Conservation (phyloP, 352 stramenopile genomes). For the Pythium apleroticum region DNA sequence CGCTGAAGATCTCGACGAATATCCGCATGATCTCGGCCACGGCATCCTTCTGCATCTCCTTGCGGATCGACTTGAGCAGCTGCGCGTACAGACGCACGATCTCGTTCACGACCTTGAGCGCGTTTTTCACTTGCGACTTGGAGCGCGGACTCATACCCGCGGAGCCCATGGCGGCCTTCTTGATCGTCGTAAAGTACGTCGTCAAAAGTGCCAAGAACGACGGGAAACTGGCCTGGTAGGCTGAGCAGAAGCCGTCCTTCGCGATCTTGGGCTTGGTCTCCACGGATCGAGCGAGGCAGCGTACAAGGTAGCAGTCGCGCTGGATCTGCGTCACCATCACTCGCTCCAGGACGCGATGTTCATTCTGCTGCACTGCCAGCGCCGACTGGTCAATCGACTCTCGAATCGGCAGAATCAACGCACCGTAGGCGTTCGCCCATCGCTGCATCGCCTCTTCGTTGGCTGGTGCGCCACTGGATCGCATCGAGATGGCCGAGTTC, state of each 20-base stretch:
- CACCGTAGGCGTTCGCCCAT: slow-evolving; percentile 59
- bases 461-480: slow-evolving; percentile 20
- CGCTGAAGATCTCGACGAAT: slow-evolving; percentile 81
- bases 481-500: slow-evolving; percentile 71
- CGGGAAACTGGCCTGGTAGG: slow-evolving; percentile 57
- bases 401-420: slow-evolving; percentile 63
- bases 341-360: slow-evolving; percentile 62
- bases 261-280: slow-evolving; percentile 75
- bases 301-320: slow-evolving; percentile 70
- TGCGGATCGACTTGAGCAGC: slow-evolving; percentile 76
- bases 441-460: slow-evolving; percentile 36
- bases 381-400: slow-evolving; percentile 72
- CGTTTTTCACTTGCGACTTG: slow-evolving; percentile 47
- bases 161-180: slow-evolving; percentile 36
- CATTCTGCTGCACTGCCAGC: slow-evolving; percentile 70
- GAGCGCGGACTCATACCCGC: slow-evolving; percentile 27
- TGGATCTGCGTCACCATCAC: slow-evolving; percentile 66
- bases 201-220: slow-evolving; percentile 63
- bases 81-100: slow-evolving; percentile 77
- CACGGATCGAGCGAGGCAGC: slow-evolving; percentile 62
- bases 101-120: slow-evolving; percentile 78
- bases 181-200: slow-evolving; percentile 67
- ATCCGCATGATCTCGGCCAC: slow-evolving; percentile 70
- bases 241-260: slow-evolving; percentile 71
- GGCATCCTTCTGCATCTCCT: slow-evolving; percentile 78